These are phyloP conservation scores for Actinomucor elegans DNA, from an alignment of 371 early-diverging fungal genomes.

Conservation along the genomic window DNA sequence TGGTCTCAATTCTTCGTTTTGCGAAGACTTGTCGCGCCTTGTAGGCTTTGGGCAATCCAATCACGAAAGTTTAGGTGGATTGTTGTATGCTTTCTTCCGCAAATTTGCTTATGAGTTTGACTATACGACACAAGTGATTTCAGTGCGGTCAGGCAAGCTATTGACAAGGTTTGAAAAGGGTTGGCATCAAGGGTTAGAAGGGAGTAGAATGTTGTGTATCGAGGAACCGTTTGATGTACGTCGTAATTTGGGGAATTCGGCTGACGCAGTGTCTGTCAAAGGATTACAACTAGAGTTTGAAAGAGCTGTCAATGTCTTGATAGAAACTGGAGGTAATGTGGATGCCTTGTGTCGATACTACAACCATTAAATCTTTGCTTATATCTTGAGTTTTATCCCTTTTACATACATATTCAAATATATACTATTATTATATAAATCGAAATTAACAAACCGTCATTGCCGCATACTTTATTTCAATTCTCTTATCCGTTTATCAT, in stretches of 20 bases:
- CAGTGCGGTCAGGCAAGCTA: slow-evolving; percentile 76
- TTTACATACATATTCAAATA: neutral
- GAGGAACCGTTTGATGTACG: slow-evolving; percentile 87
- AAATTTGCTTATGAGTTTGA: slow-evolving; percentile 80
- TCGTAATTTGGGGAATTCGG: slow-evolving; percentile 88
- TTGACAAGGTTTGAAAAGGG: slow-evolving; percentile 79
- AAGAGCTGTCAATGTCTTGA: slow-evolving; percentile 58
- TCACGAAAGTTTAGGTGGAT: slow-evolving; percentile 73
- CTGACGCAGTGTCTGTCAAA: slow-evolving; percentile 72
- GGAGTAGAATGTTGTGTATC: slow-evolving; percentile 68
- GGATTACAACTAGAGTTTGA: slow-evolving; percentile 79
- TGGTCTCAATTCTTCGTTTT: slow-evolving; percentile 54
- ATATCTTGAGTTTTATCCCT: neutral
- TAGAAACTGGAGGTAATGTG: slow-evolving; percentile 10
- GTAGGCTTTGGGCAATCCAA: slow-evolving; percentile 70
- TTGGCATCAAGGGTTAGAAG: slow-evolving; percentile 58
- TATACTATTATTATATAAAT: neutral
- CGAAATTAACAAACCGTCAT: too few relatives aligned
- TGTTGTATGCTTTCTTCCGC: slow-evolving; percentile 88
- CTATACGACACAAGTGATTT: slow-evolving; percentile 77
- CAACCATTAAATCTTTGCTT: neutral
- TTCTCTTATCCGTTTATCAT: too few relatives aligned
- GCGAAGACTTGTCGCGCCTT: slow-evolving; percentile 60
- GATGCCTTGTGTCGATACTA: neutral
- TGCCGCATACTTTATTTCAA: neutral